These are phyloP conservation scores for Phytopythium mirpurense DNA, from an alignment of 352 stramenopile genomes.

Conservation along the genomic window DNA sequence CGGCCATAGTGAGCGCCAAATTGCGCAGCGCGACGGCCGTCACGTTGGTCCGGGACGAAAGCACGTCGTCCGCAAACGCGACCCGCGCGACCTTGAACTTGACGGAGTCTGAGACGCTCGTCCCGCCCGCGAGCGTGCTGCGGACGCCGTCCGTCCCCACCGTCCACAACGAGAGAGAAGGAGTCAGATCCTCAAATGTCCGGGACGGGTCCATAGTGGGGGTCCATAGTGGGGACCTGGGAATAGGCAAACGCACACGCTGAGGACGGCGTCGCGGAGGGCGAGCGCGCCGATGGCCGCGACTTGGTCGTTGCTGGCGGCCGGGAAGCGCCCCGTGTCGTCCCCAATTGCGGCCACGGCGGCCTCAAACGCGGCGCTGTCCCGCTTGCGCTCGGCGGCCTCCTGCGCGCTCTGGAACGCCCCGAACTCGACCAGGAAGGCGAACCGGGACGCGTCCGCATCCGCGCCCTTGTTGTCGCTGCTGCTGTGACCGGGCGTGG, in stretches of 20 bases:
- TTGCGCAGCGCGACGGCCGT: constrained; percentile 25
- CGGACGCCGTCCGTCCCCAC: too few relatives aligned
- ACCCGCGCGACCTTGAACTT: constrained; percentile 34
- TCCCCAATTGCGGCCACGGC: constrained; percentile 7
- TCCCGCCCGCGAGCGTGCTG: constrained; percentile 15
- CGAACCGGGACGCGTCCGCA: constrained; percentile 9
- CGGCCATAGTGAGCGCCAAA: constrained; percentile 17
- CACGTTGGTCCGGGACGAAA: constrained; percentile 21
- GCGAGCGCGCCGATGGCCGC: constrained; percentile 15
- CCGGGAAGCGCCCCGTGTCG: constrained; percentile 23
- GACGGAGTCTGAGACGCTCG: constrained; percentile 15
- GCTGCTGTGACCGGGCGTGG: constrained; percentile 4
- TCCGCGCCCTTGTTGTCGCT: constrained; percentile 4
- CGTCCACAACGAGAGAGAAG: background rate
- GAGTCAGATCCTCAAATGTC: too few relatives aligned
- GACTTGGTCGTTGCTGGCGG: constrained; percentile 26
- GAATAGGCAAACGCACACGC: constrained; percentile 21
- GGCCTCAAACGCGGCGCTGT: constrained; percentile 10
- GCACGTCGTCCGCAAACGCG: constrained; percentile 17
- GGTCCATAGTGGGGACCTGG: too few relatives aligned
- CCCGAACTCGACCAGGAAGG: constrained; percentile 24
- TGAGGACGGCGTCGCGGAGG: constrained; percentile 17
- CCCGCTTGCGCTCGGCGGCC: constrained; percentile 13
- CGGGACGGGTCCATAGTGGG: too few relatives aligned
- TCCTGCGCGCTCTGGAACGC: constrained; percentile 22